A percentile compares a stretch with the other conserved stretches of the same genome.
phyloP scores from a whole-genome alignment of 305 asterid species.

The Plantago coronopus region DNA sequence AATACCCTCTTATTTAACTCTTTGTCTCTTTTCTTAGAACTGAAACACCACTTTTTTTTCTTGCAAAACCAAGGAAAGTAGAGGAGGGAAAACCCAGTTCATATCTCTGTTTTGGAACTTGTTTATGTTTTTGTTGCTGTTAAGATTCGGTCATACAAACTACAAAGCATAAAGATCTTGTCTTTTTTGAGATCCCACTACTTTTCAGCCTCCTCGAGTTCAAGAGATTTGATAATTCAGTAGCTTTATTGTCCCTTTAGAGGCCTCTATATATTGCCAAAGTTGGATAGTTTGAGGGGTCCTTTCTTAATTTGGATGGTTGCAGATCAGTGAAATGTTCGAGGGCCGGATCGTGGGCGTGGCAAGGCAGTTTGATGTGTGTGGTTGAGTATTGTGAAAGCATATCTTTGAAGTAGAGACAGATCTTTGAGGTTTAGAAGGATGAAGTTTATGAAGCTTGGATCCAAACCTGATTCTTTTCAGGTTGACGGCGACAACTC shows the following conservation, averaged over 20 bases:
- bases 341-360: constrained; percentile 26
- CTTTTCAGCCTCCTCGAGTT: not conserved
- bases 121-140: not conserved
- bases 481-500: constrained; percentile 68
- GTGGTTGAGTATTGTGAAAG: constrained; percentile 37
- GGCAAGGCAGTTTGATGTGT: constrained; percentile 31
- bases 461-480: constrained; percentile 88
- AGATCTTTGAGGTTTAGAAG: constrained; percentile 39
- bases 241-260: too few relatives aligned
- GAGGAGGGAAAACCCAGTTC: not conserved
- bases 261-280: too few relatives aligned
- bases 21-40: constrained; percentile 35
- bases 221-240: not conserved
- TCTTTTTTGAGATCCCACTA: not conserved
- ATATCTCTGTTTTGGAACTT: not conserved
- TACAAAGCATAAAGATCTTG: not conserved
- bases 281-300: not conserved
- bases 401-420: constrained; percentile 23
- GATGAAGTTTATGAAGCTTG: constrained; percentile 99
- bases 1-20: constrained; percentile 39
- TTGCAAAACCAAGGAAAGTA: constrained; percentile 18
- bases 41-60: constrained; percentile 21
- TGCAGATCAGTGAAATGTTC: constrained; percentile 9
- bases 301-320: constrained; percentile 19
- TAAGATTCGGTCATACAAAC: constrained; percentile 4